Percentiles rank a stretch among this genome's conserved stretches.
phyloP scores from a whole-genome alignment of 208 protist genomes.

The Leishmania major region DNA sequence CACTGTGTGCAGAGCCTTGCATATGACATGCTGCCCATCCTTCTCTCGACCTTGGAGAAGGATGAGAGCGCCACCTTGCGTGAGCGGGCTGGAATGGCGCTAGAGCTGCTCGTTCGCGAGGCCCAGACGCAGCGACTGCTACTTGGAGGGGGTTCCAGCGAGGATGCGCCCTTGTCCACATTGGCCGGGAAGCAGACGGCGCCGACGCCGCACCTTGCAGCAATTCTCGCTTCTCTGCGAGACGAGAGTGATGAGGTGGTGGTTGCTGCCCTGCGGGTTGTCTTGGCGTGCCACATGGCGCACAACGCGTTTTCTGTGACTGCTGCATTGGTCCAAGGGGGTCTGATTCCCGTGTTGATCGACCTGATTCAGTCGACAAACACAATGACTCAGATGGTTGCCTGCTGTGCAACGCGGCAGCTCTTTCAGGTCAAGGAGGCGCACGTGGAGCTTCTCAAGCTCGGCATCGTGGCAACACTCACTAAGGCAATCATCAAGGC shows the following conservation, averaged over 20 bases:
- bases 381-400: slow-evolving; percentile 46
- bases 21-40: slow-evolving; percentile 53
- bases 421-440: slow-evolving; percentile 82
- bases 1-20: slow-evolving; percentile 56
- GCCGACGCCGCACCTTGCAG: slow-evolving; percentile 22
- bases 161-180: slow-evolving; percentile 17
- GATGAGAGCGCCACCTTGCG: slow-evolving; percentile 72
- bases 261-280: slow-evolving; percentile 58
- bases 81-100: slow-evolving; percentile 55
- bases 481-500: slow-evolving; percentile 40
- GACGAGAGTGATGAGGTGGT: slow-evolving; percentile 63
- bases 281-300: slow-evolving; percentile 59
- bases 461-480: slow-evolving; percentile 41
- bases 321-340: slow-evolving; percentile 42
- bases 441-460: slow-evolving; percentile 54
- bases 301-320: slow-evolving; percentile 71
- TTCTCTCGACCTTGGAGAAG: slow-evolving; percentile 57
- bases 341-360: slow-evolving; percentile 43
- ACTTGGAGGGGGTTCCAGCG: slow-evolving; percentile 15
- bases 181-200: background rate
- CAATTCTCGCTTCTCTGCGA: slow-evolving; percentile 43
- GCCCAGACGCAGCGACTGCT: slow-evolving; percentile 46
- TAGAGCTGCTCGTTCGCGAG: slow-evolving; percentile 69
- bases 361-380: slow-evolving; percentile 43
- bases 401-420: slow-evolving; percentile 51